These are phyloP conservation scores for Hyaloscypha bicolor DNA, from an alignment of 495 filamentous ascomycete species.

Conservation along the genomic window DNA sequence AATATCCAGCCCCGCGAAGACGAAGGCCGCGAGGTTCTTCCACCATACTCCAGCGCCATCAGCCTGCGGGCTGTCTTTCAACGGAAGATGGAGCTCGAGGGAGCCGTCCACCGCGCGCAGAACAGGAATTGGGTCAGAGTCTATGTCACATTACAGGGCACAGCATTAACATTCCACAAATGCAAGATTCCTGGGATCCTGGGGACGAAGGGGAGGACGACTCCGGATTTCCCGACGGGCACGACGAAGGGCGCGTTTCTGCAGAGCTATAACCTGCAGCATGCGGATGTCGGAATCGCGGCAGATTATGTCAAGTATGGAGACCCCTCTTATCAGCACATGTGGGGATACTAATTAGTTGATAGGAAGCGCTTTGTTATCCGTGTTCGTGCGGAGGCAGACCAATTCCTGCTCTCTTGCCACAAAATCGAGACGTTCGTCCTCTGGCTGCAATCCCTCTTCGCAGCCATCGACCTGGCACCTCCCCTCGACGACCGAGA, in stretches of 20 bases:
- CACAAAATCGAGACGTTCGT: slow-evolving; percentile 54
- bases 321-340: background rate
- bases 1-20: slow-evolving; percentile 45
- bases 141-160: slow-evolving; percentile 61
- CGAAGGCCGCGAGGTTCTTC: slow-evolving; percentile 48
- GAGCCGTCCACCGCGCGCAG: slow-evolving; percentile 53
- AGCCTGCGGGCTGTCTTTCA: slow-evolving; percentile 54
- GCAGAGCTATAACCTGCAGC: slow-evolving; percentile 60
- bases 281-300: slow-evolving; percentile 68
- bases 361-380: slow-evolving; percentile 57
- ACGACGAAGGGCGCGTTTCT: slow-evolving; percentile 48
- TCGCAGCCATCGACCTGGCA: slow-evolving; percentile 55
- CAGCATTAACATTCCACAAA: slow-evolving; percentile 58
- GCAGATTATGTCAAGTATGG: slow-evolving; percentile 60
- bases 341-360: slow-evolving; percentile 8
- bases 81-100: slow-evolving; percentile 59
- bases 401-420: slow-evolving; percentile 65
- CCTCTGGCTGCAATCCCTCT: slow-evolving; percentile 55
- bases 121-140: slow-evolving; percentile 57
- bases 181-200: slow-evolving; percentile 49
- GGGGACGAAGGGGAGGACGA: slow-evolving; percentile 36
- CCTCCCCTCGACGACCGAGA: slow-evolving; percentile 50
- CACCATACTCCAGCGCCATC: slow-evolving; percentile 57
- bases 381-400: slow-evolving; percentile 62
- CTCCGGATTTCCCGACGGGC: slow-evolving; percentile 45